Conservation (phyloP, 768 basidiomycete genomes). For the Mycena galopus region DNA sequence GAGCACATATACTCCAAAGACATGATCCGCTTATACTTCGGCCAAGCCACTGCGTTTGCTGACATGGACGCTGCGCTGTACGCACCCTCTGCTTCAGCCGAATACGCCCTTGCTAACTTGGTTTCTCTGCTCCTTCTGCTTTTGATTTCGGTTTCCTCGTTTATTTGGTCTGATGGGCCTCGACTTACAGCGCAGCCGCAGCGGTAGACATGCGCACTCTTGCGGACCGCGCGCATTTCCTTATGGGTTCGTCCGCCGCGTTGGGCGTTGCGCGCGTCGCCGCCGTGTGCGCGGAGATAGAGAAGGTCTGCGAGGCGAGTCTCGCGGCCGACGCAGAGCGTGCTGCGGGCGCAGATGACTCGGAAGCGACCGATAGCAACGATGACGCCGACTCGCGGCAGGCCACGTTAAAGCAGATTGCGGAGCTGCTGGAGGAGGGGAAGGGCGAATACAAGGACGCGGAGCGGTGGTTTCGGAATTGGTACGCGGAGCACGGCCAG, state of each 20-base stretch:
- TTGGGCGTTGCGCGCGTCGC: constrained; percentile 75
- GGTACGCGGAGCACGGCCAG: constrained; percentile 25
- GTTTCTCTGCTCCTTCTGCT: background rate
- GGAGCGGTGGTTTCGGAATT: constrained; percentile 59
- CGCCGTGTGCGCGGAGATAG: constrained; percentile 75
- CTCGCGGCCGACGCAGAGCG: background rate
- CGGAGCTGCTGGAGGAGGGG: constrained; percentile 57
- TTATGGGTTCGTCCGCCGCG: constrained; percentile 84
- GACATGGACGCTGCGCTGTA: constrained; percentile 72
- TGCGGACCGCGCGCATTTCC: constrained; percentile 77
- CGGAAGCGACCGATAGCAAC: constrained; percentile 52
- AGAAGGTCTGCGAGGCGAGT: constrained; percentile 65
- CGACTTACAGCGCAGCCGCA: constrained; percentile 48
- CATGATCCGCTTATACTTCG: constrained; percentile 73
- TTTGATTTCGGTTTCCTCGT: background rate
- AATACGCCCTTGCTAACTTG: background rate
- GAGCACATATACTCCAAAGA: constrained; percentile 62
- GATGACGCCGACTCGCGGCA: background rate
- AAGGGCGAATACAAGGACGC: constrained; percentile 67
- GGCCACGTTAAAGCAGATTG: constrained; percentile 54
- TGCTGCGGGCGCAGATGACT: constrained; percentile 47
- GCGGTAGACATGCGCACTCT: constrained; percentile 64
- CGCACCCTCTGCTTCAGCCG: constrained; percentile 42
- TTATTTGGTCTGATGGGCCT: too few relatives aligned
- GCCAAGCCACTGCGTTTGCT: constrained; percentile 69